Evolutionary conservation across 768 basidiomycete genomes (phyloP), one percentile per base, ranked within the genome.

Genomic region (Kwoniella heveanensis): DNA sequence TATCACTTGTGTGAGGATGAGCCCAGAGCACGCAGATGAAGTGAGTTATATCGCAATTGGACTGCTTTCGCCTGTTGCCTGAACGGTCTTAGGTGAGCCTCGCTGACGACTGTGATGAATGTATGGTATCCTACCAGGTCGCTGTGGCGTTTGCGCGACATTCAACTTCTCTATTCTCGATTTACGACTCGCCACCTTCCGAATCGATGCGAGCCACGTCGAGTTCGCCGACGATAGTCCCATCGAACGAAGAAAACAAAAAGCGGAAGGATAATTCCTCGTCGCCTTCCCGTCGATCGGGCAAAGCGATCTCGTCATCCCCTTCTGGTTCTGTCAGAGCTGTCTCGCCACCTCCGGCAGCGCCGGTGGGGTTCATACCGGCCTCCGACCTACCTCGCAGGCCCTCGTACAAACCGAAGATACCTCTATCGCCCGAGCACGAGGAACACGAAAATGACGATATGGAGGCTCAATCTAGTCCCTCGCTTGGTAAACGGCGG

Each of bases 1-100:
- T 68, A 73, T 76, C 36, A 79, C 78, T 21, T 75, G 75, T 53
- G 78, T 79, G 13, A 75, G 74, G 60, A 79, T 79, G 78, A 77
- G 72, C 50, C 64, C 66, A 1, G 66, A 79, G 49, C 63, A 74
- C 52, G 72, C 72, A 2, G 77, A 79, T 36, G 78, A 79, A 60
- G 76, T 79, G 50, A 65, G 74, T 62, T 57, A 17, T 8, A 30
- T 12, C 3, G 36, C 29, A 7, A 21, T 52, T 9, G 4, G 17
- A 37, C 9, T n/a, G 12, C 12, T 19, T 24, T 22, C 8, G 13
- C 25, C 12, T 13, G 5, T 5, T 32, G 5, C 13, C 32, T 5
- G 32, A 32, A 17, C 39, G 17, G 15, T 3, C 6, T 10, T 17
- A 17, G 10, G 37, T 17, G 3, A 17, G 3, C 19, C 10, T 10